Percentiles rank a stretch among this genome's conserved stretches.
These are phyloP conservation scores for Lactarius trivialis DNA, from an alignment of 768 basidiomycete species.

Conservation along the genomic window DNA sequence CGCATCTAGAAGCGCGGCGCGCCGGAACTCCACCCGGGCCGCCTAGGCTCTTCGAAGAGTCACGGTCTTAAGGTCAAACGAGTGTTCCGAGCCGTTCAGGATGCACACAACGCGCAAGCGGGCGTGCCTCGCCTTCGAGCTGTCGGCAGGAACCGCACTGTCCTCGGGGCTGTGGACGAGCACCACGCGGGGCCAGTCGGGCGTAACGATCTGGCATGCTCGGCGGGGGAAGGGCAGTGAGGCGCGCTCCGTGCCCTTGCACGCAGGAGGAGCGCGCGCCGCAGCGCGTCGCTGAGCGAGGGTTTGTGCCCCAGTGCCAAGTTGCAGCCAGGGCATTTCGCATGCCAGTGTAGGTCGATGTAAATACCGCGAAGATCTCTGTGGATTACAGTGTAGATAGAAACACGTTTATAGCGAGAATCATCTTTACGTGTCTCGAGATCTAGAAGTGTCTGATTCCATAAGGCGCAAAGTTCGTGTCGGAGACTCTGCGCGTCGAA, in stretches of 20 bases:
- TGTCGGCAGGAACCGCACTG: slow-evolving; percentile 38
- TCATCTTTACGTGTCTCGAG: no score
- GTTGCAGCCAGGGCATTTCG: slow-evolving; percentile 59
- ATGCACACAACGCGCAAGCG: slow-evolving; percentile 35
- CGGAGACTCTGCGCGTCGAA: no score
- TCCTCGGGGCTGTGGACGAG: slow-evolving; percentile 45
- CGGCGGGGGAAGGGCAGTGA: slow-evolving; percentile 32
- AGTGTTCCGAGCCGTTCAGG: slow-evolving; percentile 44
- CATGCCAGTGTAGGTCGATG: no score
- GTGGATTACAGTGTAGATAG: no score
- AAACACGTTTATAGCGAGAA: no score
- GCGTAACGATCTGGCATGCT: slow-evolving; percentile 32
- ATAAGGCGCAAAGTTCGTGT: no score
- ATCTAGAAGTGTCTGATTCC: no score
- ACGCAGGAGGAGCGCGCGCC: no score
- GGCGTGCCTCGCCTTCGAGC: slow-evolving; percentile 35
- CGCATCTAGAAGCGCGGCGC: background rate
- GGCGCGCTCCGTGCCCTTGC: no score
- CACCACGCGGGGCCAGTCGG: slow-evolving; percentile 41
- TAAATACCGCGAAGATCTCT: no score
- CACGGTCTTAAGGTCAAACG: slow-evolving; percentile 46
- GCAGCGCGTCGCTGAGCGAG: no score
- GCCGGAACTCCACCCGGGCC: slow-evolving; percentile 27
- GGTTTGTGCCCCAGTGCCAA: no score
- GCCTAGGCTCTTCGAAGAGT: slow-evolving; percentile 34